Evolutionary conservation across 352 stramenopile genomes (phyloP).

Genomic region (Phytophthora sp.): DNA sequence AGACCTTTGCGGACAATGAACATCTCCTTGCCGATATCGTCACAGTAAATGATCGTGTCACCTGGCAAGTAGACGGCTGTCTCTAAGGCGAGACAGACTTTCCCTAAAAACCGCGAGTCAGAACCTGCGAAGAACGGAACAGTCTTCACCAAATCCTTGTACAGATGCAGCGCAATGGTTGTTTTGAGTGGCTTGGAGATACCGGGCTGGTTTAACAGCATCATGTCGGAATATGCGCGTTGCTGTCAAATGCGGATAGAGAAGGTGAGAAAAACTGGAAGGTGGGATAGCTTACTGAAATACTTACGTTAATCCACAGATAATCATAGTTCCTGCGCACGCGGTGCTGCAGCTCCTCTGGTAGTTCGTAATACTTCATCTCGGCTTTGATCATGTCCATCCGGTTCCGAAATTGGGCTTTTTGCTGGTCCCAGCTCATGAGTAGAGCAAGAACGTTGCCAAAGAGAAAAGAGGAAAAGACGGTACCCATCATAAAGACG

Average conservation of each 20-base stretch:
- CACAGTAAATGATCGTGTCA: conserved; percentile 83
- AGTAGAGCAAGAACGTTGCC: conserved; percentile 81
- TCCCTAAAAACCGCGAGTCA: conserved; percentile 75
- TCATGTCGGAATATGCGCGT: conserved; percentile 88
- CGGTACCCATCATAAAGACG: conserved; percentile 72
- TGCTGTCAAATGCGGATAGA: conserved; percentile 47
- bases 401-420: conserved; percentile 76
- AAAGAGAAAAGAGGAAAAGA: conserved; percentile 80
- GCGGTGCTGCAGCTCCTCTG: conserved; percentile 71
- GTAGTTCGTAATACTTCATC: conserved; percentile 85
- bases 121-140: conserved; percentile 83
- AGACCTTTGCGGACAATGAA: conserved; percentile 88
- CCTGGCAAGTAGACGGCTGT: conserved; percentile 80
- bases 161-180: conserved; percentile 79
- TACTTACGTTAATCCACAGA: conserved; percentile 82
- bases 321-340: conserved; percentile 86
- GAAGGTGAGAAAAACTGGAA: neutral
- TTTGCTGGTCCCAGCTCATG: conserved; percentile 86
- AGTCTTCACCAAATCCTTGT: conserved; percentile 82
- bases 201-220: conserved; percentile 75
- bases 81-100: conserved; percentile 78
- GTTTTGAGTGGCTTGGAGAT: conserved; percentile 82
- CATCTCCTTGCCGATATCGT: conserved; percentile 87
- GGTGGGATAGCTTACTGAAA: neutral
- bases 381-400: conserved; percentile 88